Evolutionary conservation across 805 yeast species (phyloP), one percentile per base, ranked within the genome.

Genomic region (Candida ortonii): DNA sequence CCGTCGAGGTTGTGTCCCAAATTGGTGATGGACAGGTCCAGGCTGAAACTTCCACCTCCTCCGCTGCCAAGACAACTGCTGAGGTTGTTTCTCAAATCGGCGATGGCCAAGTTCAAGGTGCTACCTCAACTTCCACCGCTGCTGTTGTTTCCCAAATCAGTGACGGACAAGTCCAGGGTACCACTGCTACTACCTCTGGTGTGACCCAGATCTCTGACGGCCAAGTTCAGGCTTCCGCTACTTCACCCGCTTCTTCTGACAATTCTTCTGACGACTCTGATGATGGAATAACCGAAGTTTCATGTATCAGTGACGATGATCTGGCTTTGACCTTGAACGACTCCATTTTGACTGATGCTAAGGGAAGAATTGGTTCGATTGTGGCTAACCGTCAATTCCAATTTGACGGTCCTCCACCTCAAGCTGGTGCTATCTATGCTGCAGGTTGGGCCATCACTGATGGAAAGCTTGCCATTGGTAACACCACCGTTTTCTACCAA

Each of bases 351-450:
- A 68, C 57, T n/a, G 79, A 73, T 46, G 41, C 65, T 18, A 36
- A 53, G 33, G 75, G 75, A 41, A 70, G 79, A 68, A 61, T 73
- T 44, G 79, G 79, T 48, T 71, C 78, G 26, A 73, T 73, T 58
- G 79, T 73, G 45, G 77, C 78, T 39, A 73, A 73, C 72, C 67
- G 75, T 64, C 80, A 75, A 62, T 74, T 75, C 73, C 80, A 75
- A 63, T 75, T 75, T 48, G 80, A 75, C 53, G 80, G 80, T 53
- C 79, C 79, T 31, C 78, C 78, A 59, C 80, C 80, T 40, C 80
- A 75, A 62, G 80, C 74, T 38, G 75, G 75, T 60, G 66, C 74
- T 31, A 67, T 68, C 39, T 65, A 68, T 44, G 76, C 76, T 47
- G 72, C 68, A 30, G 74, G 75, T 39, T 69, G 75, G 75, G 62